Conservation (phyloP, 495 filamentous ascomycete species). For the Cladorrhinum samala region DNA sequence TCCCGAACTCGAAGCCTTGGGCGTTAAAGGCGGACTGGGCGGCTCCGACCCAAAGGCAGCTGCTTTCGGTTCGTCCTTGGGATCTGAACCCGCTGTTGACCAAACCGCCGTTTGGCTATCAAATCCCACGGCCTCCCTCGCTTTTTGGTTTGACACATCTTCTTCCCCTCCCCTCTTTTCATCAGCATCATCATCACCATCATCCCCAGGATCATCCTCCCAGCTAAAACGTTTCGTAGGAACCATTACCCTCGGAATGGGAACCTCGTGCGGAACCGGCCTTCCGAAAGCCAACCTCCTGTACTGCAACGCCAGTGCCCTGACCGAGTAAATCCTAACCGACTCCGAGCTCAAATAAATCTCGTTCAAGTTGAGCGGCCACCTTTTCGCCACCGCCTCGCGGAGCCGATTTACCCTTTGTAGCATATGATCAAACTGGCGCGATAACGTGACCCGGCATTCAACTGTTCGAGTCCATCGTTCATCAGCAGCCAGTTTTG, state of each 20-base stretch:
- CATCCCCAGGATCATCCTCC: background rate
- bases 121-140: background rate
- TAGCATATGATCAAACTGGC: background rate
- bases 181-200: background rate
- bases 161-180: constrained; percentile 1
- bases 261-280: constrained; percentile 26
- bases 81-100: constrained; percentile 1
- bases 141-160: background rate
- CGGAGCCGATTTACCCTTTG: constrained; percentile 7
- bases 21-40: constrained; percentile 34
- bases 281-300: constrained; percentile 31
- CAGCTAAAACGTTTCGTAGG: background rate
- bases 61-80: constrained; percentile 5
- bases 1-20: constrained; percentile 12
- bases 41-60: constrained; percentile 28
- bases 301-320: constrained; percentile 32
- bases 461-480: constrained; percentile 19
- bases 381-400: too few relatives aligned
- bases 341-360: constrained; percentile 27
- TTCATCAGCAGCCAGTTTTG: constrained; percentile 13
- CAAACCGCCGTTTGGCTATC: constrained; percentile 8
- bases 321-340: constrained; percentile 24
- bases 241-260: constrained; percentile 19
- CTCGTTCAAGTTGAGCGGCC: constrained; percentile 28
- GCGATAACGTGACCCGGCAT: background rate